phyloP scores from a whole-genome alignment of 2,329 filamentous ascomycete species.

The Kalmusia sp. region DNA sequence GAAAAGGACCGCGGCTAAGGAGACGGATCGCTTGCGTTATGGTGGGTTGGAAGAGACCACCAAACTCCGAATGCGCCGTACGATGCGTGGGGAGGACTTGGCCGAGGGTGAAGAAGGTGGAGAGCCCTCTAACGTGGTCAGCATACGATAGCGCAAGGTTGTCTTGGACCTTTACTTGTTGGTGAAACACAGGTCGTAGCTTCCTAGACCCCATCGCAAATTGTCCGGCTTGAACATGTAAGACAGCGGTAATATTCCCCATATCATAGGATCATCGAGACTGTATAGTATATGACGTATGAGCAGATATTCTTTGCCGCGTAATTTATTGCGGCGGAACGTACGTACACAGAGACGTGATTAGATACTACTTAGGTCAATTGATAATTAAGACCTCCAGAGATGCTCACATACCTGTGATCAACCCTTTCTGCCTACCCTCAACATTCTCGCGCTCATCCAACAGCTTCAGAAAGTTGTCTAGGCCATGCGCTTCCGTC shows the following conservation, averaged over 20 bases:
- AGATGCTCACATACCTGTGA: constrained; percentile 70
- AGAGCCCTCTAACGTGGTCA: constrained; percentile 62
- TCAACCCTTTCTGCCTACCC: constrained; percentile 74
- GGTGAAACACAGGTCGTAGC: constrained; percentile 94
- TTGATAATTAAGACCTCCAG: constrained; percentile 9
- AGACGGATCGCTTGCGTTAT: constrained; percentile 85
- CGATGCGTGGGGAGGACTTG: constrained; percentile 93
- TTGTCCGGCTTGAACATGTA: constrained; percentile 77
- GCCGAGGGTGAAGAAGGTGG: constrained; percentile 84
- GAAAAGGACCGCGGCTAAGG: constrained; percentile 68
- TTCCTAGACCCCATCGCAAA: constrained; percentile 87
- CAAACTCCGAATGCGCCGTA: constrained; percentile 75
- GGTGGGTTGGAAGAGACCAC: constrained; percentile 89
- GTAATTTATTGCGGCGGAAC: constrained; percentile 26
- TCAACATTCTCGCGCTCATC: constrained; percentile 74
- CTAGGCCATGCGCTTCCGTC: constrained; percentile 78
- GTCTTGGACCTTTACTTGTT: constrained; percentile 67
- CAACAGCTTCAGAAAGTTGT: constrained; percentile 75
- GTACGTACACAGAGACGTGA: constrained; percentile 84
- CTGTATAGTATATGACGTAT: constrained; percentile 55
- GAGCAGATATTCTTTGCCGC: constrained; percentile 21
- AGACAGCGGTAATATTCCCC: constrained; percentile 82
- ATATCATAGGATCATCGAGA: constrained; percentile 91
- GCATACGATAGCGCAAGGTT: constrained; percentile 6
- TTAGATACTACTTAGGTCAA: constrained; percentile 71